A percentile compares a stretch with the other conserved stretches of the same genome.
Conservation (phyloP, 2,329 filamentous ascomycete species). For the Bipolaris victoriae region DNA sequence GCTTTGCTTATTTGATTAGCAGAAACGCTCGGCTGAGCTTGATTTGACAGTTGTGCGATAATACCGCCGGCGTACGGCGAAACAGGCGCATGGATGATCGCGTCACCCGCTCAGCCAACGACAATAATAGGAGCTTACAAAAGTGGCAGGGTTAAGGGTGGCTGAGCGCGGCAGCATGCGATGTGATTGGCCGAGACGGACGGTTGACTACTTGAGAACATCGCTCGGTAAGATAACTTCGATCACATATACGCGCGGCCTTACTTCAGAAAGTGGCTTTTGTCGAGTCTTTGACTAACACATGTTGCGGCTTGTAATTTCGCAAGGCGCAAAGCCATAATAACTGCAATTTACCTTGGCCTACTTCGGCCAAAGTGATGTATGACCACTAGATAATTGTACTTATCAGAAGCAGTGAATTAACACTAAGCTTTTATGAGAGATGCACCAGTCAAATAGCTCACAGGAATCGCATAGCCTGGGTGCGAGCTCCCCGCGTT, state of each 20-base stretch:
- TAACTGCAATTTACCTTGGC: background rate
- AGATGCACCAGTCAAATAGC: no score
- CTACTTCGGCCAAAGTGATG: background rate
- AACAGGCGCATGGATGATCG: constrained; percentile 5
- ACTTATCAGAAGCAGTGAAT: background rate
- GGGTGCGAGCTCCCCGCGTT: background rate
- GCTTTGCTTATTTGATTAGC: background rate
- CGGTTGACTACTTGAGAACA: background rate
- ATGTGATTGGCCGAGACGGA: constrained; percentile 1
- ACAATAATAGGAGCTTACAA: constrained; percentile 13
- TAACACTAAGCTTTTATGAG: background rate
- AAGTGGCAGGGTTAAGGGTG: constrained; percentile 5
- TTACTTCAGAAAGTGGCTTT: background rate
- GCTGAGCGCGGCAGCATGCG: constrained; percentile 1
- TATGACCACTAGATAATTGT: background rate
- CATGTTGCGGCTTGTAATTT: background rate
- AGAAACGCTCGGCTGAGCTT: background rate
- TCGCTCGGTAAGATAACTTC: background rate
- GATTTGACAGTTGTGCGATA: background rate
- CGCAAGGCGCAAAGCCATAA: background rate
- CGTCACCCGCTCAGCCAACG: constrained; percentile 6
- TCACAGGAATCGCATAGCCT: background rate
- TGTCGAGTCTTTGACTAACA: background rate
- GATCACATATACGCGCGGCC: background rate
- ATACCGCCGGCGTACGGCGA: constrained; percentile 2